Conservation (phyloP, 768 basidiomycete genomes). For the Auriscalpium microsporum region DNA sequence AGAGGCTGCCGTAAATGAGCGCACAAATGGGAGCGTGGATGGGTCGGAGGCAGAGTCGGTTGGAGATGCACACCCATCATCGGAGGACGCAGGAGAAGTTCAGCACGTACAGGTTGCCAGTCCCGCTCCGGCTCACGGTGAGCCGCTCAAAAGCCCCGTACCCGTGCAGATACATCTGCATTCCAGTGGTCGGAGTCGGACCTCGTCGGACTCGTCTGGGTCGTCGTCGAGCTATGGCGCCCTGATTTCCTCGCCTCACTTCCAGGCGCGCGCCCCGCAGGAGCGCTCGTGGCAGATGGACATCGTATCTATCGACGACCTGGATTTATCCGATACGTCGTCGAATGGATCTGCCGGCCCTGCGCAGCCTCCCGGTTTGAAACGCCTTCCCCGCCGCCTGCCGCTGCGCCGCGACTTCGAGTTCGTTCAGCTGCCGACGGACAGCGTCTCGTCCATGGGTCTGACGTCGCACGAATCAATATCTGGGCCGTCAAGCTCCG, state of each 20-base stretch:
- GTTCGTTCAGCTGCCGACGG: conserved; percentile 62
- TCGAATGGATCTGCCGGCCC: conserved; percentile 37
- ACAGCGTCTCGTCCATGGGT: conserved; percentile 73
- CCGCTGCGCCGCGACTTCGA: conserved; percentile 76
- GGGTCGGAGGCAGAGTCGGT: neutral
- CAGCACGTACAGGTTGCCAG: neutral
- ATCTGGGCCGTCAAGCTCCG: conserved; percentile 35
- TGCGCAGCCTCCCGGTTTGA: conserved; percentile 33
- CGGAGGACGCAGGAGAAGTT: neutral
- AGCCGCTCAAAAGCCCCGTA: neutral
- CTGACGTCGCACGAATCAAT: conserved; percentile 48
- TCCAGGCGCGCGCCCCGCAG: conserved; percentile 19
- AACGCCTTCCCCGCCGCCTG: conserved; percentile 47
- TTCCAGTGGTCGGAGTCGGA: neutral
- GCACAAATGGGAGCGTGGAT: neutral
- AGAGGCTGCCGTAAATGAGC: neutral
- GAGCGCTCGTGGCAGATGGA: conserved; percentile 55
- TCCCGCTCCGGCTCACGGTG: neutral
- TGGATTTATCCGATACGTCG: conserved; percentile 73
- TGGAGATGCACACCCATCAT: neutral
- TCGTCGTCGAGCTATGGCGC: conserved; percentile 17
- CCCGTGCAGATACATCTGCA: conserved; percentile 1
- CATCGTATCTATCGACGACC: conserved; percentile 69
- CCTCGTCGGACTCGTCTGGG: conserved; percentile 9
- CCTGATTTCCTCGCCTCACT: conserved; percentile 4